Evolutionary conservation across 495 filamentous ascomycete genomes (phyloP).

Genomic region (Tuber indicum): DNA sequence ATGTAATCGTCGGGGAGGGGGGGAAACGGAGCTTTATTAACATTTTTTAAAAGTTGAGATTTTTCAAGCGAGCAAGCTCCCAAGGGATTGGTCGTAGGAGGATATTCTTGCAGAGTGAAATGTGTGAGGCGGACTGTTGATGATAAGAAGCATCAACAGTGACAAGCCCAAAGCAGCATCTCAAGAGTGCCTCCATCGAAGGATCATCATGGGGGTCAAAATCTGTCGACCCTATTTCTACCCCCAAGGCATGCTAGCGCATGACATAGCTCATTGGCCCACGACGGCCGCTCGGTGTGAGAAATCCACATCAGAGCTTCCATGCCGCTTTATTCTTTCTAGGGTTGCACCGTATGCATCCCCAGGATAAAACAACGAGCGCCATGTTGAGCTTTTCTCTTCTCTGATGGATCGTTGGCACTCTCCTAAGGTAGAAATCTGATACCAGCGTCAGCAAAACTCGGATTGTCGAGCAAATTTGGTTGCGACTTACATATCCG

Average conservation of each 20-base stretch:
- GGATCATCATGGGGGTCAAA: neutral
- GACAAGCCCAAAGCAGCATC: neutral
- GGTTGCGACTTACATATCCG: neutral
- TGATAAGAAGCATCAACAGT: neutral
- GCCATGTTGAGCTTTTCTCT: constrained; percentile 1
- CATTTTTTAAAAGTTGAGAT: neutral
- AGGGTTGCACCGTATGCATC: neutral
- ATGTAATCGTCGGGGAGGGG: constrained; percentile 2
- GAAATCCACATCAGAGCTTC: neutral
- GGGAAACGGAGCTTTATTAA: neutral
- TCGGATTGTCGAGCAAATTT: neutral
- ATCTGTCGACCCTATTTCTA: neutral
- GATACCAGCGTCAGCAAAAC: neutral
- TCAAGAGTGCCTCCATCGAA: neutral
- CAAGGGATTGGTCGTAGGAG: neutral
- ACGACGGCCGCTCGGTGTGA: neutral
- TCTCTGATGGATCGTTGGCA: neutral
- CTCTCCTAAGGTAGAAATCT: neutral
- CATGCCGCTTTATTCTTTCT: neutral
- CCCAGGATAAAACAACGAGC: neutral
- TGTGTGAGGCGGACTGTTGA: neutral
- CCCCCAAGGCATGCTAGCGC: neutral
- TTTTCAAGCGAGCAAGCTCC: neutral
- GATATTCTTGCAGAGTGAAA: constrained; percentile 3
- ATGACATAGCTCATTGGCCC: constrained; percentile 2